A percentile compares a stretch with the other conserved stretches of the same genome.
Conservation (phyloP, 2,329 filamentous ascomycete species). For the Botrytis sinoallii region DNA sequence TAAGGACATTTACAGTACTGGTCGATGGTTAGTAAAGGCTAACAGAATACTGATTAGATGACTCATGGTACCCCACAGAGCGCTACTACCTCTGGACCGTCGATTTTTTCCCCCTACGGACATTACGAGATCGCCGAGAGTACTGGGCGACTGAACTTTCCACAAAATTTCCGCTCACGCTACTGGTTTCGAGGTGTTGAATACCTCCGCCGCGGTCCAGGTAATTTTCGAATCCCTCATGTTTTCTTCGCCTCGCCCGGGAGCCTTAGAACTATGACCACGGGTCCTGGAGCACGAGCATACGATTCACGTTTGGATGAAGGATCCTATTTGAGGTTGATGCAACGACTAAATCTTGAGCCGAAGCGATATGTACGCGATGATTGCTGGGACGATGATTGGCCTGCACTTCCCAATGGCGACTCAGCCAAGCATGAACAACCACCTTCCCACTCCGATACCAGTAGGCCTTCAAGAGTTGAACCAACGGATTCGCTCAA, state of each 20-base stretch:
- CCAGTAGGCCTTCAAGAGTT: too few relatives aligned
- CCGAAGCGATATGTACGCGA: neutral
- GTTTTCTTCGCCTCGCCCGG: neutral
- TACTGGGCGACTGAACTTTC: neutral
- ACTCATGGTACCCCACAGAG: neutral
- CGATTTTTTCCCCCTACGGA: neutral
- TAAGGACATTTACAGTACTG: neutral
- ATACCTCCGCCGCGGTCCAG: neutral
- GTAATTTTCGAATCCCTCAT: neutral
- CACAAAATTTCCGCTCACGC: neutral
- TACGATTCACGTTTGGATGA: neutral
- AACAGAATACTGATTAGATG: neutral
- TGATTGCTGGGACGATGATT: neutral
- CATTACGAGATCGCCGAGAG: neutral
- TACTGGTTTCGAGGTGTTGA: neutral
- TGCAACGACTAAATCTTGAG: conserved; percentile 4
- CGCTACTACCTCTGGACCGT: neutral
- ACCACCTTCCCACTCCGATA: too few relatives aligned
- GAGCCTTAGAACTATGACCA: neutral
- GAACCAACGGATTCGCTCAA: too few relatives aligned
- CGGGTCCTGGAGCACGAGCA: neutral
- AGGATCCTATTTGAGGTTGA: neutral
- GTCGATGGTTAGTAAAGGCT: neutral
- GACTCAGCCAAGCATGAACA: neutral
- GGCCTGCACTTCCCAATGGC: neutral